Evolutionary conservation across 2,329 filamentous ascomycete species (phyloP), one percentile per base, ranked within the genome.

Genomic region (Botrytis elliptica): DNA sequence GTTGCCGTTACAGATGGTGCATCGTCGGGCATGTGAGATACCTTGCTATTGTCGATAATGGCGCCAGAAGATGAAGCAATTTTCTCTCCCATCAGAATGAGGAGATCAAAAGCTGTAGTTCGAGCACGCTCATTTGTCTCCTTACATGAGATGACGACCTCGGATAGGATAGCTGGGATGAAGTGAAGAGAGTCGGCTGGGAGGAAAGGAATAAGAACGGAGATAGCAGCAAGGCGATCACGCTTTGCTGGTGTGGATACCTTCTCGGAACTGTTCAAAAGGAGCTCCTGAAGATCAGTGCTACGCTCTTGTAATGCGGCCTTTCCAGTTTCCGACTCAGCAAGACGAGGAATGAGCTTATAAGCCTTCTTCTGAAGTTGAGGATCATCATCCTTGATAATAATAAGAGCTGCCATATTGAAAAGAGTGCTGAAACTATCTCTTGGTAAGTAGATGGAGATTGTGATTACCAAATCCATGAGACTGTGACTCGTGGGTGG

Each of bases 341-440:
- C 92, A 59, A 99, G 88, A 72, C 96, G 91, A 5, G 96, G 95
- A 69, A 99, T 97, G 70, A 99, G 88, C 85, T 98, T 98, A 86
- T 99, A 99, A 0, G 96, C 95, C 84, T 99, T 99, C 89, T 99
- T 99, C 83, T 98, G 95, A 52, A 99, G 85, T 82, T 98, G 95
- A 16, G 95, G 92, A 80, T 98, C 95, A 55, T 93, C 88, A 73
- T 92, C 87, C 80, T 91, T 93, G 81, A 92, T 90, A 77, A 98
- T 91, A 73, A 98, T 92, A 40, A 93, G 88, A 0, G 93, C 87
- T 0, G 95, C 93, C 80, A 98, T 95, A 78, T 91, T 91, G 84
- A 99, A 98, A 3, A 99, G 88, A 8, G 91, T 88, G 29, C 88
- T 86, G 77, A 97, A 98, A 83, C 93, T 97, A 71, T 95, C 90